Conservation (phyloP, 495 filamentous ascomycete species). For the Aspergillus funiculosus region DNA sequence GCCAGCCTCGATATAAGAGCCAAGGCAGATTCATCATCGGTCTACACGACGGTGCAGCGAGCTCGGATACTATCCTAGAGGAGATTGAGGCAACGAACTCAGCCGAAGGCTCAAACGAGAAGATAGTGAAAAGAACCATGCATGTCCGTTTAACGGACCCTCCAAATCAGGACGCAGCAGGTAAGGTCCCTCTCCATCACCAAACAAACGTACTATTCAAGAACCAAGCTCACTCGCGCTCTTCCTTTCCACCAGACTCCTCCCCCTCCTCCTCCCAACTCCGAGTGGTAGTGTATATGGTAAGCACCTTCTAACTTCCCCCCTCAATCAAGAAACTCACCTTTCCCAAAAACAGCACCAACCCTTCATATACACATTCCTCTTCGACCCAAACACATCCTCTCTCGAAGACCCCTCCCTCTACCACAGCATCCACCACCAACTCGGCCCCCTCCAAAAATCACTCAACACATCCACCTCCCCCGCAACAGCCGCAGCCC, state of each 20-base stretch:
- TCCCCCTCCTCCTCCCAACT: constrained; percentile 49
- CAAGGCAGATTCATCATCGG: constrained; percentile 67
- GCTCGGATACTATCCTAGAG: constrained; percentile 23
- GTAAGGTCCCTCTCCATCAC: constrained; percentile 4
- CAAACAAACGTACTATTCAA: too few species aligned
- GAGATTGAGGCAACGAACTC: constrained; percentile 21
- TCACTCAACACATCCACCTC: constrained; percentile 63
- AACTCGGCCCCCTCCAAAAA: constrained; percentile 71
- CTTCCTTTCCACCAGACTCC: too few species aligned
- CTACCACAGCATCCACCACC: constrained; percentile 76
- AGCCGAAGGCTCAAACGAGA: constrained; percentile 27
- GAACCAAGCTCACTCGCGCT: background rate
- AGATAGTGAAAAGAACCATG: constrained; percentile 47
- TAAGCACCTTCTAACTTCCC: constrained; percentile 20
- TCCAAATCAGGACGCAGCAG: constrained; percentile 16
- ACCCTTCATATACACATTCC: constrained; percentile 87
- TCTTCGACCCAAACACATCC: constrained; percentile 68
- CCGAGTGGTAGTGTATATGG: constrained; percentile 66
- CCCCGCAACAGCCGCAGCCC: constrained; percentile 42
- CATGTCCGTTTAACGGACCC: constrained; percentile 33
- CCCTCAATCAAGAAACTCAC: background rate
- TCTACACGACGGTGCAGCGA: constrained; percentile 56
- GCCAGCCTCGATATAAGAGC: constrained; percentile 5
- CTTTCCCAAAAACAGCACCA: constrained; percentile 44
- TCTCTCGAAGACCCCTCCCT: constrained; percentile 61